phyloP scores from a whole-genome alignment of 1,139 yeast species.

The Meyerozyma carpophila region DNA sequence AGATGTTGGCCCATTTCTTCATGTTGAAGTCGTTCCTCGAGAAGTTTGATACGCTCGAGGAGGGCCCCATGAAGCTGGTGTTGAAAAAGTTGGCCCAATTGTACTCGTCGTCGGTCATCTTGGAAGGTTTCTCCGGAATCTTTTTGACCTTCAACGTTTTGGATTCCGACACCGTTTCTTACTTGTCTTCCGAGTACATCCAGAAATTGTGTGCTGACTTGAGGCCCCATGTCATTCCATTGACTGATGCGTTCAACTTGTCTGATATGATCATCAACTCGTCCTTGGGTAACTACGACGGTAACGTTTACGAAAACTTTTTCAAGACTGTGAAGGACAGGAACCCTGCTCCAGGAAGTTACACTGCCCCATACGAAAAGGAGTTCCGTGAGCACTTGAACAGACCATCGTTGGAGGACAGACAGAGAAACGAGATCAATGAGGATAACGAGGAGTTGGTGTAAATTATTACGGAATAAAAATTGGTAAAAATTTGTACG shows the following conservation, averaged over 20 bases:
- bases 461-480: not conserved
- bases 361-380: constrained; percentile 58
- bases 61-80: constrained; percentile 8
- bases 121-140: constrained; percentile 69
- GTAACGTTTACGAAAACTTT: constrained; percentile 82
- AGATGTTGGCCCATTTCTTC: constrained; percentile 58
- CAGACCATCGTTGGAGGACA: constrained; percentile 42
- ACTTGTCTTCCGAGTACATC: constrained; percentile 39
- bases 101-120: constrained; percentile 33
- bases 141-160: constrained; percentile 67
- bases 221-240: constrained; percentile 71
- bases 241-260: constrained; percentile 86
- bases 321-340: constrained; percentile 45
- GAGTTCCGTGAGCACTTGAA: constrained; percentile 48
- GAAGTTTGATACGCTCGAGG: constrained; percentile 19
- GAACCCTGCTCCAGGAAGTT: constrained; percentile 44
- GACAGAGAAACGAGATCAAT: constrained; percentile 45
- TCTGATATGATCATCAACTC: constrained; percentile 84
- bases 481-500: no score
- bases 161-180: constrained; percentile 30
- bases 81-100: constrained; percentile 17
- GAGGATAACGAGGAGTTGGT: constrained; percentile 21
- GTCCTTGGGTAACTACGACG: constrained; percentile 78
- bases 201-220: constrained; percentile 26
- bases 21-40: constrained; percentile 39